Percentiles rank a stretch among this genome's conserved stretches.
phyloP scores from a whole-genome alignment of 2,329 filamentous ascomycete genomes.

The Metarhizium humberi region DNA sequence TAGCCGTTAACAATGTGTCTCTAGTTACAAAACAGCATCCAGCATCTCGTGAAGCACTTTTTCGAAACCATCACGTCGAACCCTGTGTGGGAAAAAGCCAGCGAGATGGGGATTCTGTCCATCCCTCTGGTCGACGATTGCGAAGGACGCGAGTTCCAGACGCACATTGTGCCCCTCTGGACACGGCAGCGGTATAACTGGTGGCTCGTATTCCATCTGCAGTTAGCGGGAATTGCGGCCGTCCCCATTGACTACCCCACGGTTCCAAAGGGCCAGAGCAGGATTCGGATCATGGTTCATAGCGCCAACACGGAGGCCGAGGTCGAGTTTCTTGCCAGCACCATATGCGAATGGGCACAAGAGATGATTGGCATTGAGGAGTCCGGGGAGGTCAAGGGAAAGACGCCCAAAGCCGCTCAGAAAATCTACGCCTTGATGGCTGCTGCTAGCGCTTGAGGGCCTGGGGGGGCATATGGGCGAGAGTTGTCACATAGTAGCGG shows the following conservation, averaged over 20 bases:
- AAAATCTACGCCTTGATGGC: not conserved
- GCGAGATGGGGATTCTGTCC: constrained; percentile 15
- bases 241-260: constrained; percentile 27
- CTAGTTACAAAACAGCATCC: constrained; percentile 12
- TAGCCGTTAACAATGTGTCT: not conserved
- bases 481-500: too few species aligned
- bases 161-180: constrained; percentile 20
- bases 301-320: constrained; percentile 28
- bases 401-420: not conserved
- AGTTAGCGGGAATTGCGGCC: constrained; percentile 7
- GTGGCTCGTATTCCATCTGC: constrained; percentile 17
- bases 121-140: constrained; percentile 19
- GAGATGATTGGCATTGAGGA: constrained; percentile 11
- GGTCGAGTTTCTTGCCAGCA: constrained; percentile 11
- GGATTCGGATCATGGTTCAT: constrained; percentile 30
- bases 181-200: constrained; percentile 15
- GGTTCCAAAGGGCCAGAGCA: constrained; percentile 26
- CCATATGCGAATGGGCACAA: constrained; percentile 6
- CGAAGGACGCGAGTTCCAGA: constrained; percentile 12
- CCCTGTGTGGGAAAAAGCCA: constrained; percentile 13
- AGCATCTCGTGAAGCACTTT: constrained; percentile 18
- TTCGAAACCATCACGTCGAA: constrained; percentile 15
- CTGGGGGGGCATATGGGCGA: too few species aligned
- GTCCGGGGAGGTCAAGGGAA: not conserved
- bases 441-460: too few species aligned